Percentiles rank a stretch among this genome's conserved stretches.
These are phyloP conservation scores for Endocladia muricata DNA, from an alignment of 31 red algal species.

Conservation along the genomic window DNA sequence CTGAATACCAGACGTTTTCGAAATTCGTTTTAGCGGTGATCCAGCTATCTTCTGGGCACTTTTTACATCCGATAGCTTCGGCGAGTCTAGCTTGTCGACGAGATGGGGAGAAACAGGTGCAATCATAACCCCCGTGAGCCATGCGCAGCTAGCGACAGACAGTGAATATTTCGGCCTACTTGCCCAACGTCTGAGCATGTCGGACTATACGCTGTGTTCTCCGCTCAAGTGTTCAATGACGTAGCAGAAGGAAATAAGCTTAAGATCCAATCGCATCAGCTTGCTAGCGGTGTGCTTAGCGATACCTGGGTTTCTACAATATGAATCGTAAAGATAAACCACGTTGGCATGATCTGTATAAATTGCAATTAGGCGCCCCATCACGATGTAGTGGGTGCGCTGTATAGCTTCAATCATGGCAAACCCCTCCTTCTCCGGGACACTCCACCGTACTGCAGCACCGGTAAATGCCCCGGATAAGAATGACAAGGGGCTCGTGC, in stretches of 20 bases:
- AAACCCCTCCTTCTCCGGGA: slow-evolving; percentile 13
- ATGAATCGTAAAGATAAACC: slow-evolving; percentile 3
- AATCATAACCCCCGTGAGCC: background rate
- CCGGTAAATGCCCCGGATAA: slow-evolving; percentile 11
- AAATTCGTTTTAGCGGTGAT: background rate
- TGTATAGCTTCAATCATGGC: slow-evolving; percentile 8
- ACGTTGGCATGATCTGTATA: slow-evolving; percentile 5
- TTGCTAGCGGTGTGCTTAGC: background rate
- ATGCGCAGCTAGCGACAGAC: background rate
- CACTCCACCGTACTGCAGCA: slow-evolving; percentile 1
- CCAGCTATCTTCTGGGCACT: too few species aligned
- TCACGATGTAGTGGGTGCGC: background rate
- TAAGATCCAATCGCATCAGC: slow-evolving; percentile 13
- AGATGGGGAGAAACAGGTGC: background rate
- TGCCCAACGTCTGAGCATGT: slow-evolving; percentile 14
- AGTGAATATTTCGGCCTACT: background rate
- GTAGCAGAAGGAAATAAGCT: background rate
- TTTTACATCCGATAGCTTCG: slow-evolving; percentile 7
- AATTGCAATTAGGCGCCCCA: background rate
- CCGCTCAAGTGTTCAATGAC: slow-evolving; percentile 13
- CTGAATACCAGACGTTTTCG: background rate
- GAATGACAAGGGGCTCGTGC: slow-evolving; percentile 10
- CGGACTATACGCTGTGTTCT: slow-evolving; percentile 13
- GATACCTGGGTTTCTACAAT: background rate
- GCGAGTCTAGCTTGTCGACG: slow-evolving; percentile 28